phyloP scores from a whole-genome alignment of 768 basidiomycete species.

The Amanita thiersii region DNA sequence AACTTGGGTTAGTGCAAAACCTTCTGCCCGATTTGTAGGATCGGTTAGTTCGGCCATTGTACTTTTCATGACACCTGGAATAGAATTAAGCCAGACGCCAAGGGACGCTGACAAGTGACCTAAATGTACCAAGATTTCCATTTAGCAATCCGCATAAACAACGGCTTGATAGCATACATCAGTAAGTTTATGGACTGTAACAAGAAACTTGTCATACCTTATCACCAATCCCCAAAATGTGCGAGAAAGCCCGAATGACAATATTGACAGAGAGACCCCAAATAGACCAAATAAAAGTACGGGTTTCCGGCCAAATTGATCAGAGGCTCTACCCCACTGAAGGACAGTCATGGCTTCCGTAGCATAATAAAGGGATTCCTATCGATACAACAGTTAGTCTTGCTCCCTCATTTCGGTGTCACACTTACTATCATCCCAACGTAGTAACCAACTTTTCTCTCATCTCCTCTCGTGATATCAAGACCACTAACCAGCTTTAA shows the following conservation, averaged over 20 bases:
- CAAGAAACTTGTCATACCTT: constrained; percentile 17
- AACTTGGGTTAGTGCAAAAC: constrained; percentile 49
- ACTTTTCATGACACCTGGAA: constrained; percentile 27
- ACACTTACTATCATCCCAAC: constrained; percentile 49
- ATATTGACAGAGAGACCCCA: constrained; percentile 48
- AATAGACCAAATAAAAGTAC: constrained; percentile 48
- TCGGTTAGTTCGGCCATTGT: constrained; percentile 25
- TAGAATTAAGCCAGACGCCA: constrained; percentile 20
- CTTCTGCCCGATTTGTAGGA: constrained; percentile 41
- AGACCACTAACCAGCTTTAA: constrained; percentile 31
- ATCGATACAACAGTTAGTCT: neutral
- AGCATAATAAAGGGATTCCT: constrained; percentile 57
- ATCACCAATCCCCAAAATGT: constrained; percentile 45
- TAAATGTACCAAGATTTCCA: constrained; percentile 21
- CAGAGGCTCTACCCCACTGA: constrained; percentile 58
- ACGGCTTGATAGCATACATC: constrained; percentile 24
- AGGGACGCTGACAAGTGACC: neutral
- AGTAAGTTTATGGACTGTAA: neutral
- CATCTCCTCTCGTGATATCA: constrained; percentile 45
- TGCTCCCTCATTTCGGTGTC: neutral
- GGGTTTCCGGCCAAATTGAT: constrained; percentile 54
- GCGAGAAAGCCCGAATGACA: constrained; percentile 50
- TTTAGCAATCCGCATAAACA: constrained; percentile 50
- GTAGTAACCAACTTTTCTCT: constrained; percentile 51
- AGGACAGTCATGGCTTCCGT: constrained; percentile 51